Evolutionary conservation across 192 early-diverging fungal species (phyloP), one percentile per base, ranked within the genome.

Genomic region (Coemansia umbellata): DNA sequence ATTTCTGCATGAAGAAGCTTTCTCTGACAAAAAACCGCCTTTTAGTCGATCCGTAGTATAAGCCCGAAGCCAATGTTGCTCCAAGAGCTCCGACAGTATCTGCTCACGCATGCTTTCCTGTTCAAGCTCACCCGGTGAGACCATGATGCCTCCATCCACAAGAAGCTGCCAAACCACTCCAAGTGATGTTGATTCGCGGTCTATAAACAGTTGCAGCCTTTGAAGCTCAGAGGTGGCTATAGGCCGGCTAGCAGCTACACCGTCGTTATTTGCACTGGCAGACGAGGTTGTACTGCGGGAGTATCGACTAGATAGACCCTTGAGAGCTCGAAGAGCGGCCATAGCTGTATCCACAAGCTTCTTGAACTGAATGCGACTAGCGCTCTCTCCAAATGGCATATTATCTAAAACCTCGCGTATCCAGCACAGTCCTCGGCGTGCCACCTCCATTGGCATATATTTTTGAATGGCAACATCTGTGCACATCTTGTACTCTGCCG

Each of bases 51-150:
- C 10, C 8, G 23, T 23, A n/a, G n/a, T n/a, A 27, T 47, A 37
- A 10, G 53, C 11, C 17, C 39, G 56, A 17, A 75, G 50, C 74
- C 74, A 77, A 13, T 66, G 67, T 37, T 49, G 51, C 5, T 64
- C 62, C 11, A 77, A 40, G 19, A 77, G 9, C 27, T 77, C 62
- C n/a, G 31, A 49, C 26, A 77, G 51, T 30, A 71, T 71, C 40
- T 70, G 67, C 43, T 37, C 31, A 0, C 68, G 52, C 19, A 60
- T 42, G 21, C 19, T 4, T 11, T 28, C 40, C 24, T 61, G 58
- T n/a, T 65, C 68, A 36, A 77, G 54, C 49, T 70, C 74, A 13
- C 58, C 68, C 0, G 74, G 74, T n/a, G 67, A 66, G 21, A 77
- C 68, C 74, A 77, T 65, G 24, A 77, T 37, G 8, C 47, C 63